Percentiles rank a stretch among this genome's conserved stretches.
phyloP scores from a whole-genome alignment of 495 filamentous ascomycete genomes.

The Articulospora tetracladia region DNA sequence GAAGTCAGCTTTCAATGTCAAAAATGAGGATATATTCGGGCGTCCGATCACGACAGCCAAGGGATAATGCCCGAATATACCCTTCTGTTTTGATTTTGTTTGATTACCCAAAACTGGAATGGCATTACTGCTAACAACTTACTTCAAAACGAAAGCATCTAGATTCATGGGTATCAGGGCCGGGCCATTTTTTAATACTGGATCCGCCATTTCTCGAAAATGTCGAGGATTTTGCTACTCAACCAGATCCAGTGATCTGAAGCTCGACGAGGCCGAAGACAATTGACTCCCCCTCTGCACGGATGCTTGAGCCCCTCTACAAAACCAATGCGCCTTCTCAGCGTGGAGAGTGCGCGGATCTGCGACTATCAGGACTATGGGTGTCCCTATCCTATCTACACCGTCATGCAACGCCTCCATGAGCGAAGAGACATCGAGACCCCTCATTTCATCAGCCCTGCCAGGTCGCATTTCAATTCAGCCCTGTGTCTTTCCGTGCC shows the following conservation, averaged over 20 bases:
- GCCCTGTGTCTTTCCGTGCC: not conserved
- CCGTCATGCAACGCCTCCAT: not conserved
- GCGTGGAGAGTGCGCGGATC: not conserved
- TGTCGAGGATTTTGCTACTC: not conserved
- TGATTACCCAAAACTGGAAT: no score
- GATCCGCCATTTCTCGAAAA: not conserved
- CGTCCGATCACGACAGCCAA: no score
- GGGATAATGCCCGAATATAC: no score
- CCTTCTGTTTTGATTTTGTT: no score
- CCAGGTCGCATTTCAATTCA: not conserved
- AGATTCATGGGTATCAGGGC: not conserved
- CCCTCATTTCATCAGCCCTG: not conserved
- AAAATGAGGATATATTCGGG: no score
- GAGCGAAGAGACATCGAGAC: not conserved
- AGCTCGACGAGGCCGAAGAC: not conserved
- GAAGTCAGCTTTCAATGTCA: not conserved
- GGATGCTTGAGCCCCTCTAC: not conserved
- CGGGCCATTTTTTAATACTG: not conserved
- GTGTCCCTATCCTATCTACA: not conserved
- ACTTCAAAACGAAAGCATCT: slow-evolving; percentile 4
- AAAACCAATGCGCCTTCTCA: not conserved
- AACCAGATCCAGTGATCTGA: not conserved
- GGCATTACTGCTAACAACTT: no score
- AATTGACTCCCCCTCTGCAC: not conserved
- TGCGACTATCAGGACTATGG: not conserved